Conservation (phyloP, 75 land plant genomes). For the Pseudotsuga menziesii region DNA sequence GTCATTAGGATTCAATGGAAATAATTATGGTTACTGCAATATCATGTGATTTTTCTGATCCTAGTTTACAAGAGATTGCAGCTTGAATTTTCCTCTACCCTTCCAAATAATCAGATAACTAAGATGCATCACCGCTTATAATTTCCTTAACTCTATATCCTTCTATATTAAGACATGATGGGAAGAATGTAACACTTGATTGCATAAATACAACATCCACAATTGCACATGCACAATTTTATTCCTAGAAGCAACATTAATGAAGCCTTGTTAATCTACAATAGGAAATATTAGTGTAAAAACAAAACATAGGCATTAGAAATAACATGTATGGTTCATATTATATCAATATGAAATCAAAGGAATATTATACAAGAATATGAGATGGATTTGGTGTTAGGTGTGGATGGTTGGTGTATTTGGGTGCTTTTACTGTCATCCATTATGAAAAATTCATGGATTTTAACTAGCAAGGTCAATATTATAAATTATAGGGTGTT, state of each 20-base stretch:
- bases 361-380: too few species aligned
- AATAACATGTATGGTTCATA: too few species aligned
- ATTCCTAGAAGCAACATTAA: neutral
- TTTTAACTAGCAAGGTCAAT: too few species aligned
- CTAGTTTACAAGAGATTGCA: neutral
- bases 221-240: neutral
- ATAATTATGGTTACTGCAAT: neutral
- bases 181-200: neutral
- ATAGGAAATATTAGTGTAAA: too few species aligned
- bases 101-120: neutral
- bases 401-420: too few species aligned
- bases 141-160: neutral
- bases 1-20: neutral
- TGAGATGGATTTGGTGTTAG: too few species aligned
- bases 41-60: neutral
- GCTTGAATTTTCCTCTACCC: too few species aligned
- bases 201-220: neutral
- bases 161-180: constrained; percentile 2
- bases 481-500: too few species aligned
- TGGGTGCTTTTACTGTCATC: too few species aligned
- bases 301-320: too few species aligned
- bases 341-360: too few species aligned
- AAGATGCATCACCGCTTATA: neutral
- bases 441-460: too few species aligned
- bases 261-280: neutral